Evolutionary conservation across 1,139 yeast genomes (phyloP), one percentile per base, ranked within the genome.

Genomic region (Yamadazyma blattariae): DNA sequence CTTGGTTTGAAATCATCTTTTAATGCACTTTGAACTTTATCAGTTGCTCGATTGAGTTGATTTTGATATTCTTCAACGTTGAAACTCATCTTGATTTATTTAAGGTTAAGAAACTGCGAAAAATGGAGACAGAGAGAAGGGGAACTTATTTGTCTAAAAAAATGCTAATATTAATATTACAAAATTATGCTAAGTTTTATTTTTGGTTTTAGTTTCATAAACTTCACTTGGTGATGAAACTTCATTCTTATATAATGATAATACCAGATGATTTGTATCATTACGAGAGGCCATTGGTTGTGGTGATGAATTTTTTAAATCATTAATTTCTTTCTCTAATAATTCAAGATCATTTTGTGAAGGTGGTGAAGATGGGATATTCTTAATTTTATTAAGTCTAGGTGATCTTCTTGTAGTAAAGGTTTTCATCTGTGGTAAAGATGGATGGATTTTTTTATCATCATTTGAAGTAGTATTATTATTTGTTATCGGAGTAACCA

Each of bases 341-440:
- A 47, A 41, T 13, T 52, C 48, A 32, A 42, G 40, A 33, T 45
- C 47, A 13, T 25, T 33, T 16, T 44, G 36, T 13, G 38, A 25
- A 25, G 46, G 44, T 11, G 74, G 74, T 8, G 73, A 67, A 2
- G 74, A 67, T 2, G 75, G 74, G 71, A 69, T 68, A 41, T 67
- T 64, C 33, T 52, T 56, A 35, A 50, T 50, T 30, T 46, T 51
- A 33, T 52, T 47, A 30, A 54, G 44, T 26, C 50, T 41, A 1
- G 64, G 56, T 5, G 62, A 52, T 34, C 56, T 46, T 37, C 52
- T 48, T 30, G 51, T 49, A 27, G 50, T 48, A 38, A 63, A 64
- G 0, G 64, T 54, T 31, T 60, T 56, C 51, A 59, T 43, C 32
- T 53, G 56, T 10, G 69, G 68, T 30, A 58, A 46, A 13, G 51